Base-by-base conservation (phyloP, 148 eudicot species). In the Pharnaceum exiguum region DNA sequence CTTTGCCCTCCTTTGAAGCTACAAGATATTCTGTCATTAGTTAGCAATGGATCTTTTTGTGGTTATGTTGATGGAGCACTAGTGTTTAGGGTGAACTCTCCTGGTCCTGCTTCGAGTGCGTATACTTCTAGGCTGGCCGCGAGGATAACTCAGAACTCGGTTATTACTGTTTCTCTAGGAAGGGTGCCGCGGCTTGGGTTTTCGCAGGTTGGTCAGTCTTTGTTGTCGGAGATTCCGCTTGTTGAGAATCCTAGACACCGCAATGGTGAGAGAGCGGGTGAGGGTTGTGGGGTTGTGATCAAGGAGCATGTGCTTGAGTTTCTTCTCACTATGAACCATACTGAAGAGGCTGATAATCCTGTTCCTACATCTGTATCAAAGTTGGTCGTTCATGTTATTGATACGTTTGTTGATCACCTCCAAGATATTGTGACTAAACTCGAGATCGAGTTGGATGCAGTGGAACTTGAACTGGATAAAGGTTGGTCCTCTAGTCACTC, bases 281-380 rank as follows among this genome's bases (percentile, higher is more conserved):
- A 76, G 49, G 83, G 67, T 35, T 71, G 71, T 59, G 81, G 85
- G 32, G 72, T 74, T 46, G 86, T 88, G 45, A 88, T 93, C 44
- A 70, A 65, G 60, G 98, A 93, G 70, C 96, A 93, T 60, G 96
- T 93, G 62, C 80, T 93, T 25, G 98, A 93, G 58, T 88, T 88
- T 77, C 54, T 93, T 35, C 55, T 93, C 80, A 93, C 82, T 3
- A 88, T 93, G 98, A 93, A 93, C 64, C 98, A 93, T 71, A 81
- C 96, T 12, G 98, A 93, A 78, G 96, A 85, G 68, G 96, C 95
- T 56, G 98, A 93, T 83, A 93, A 93, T 82, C 96, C 95, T 5
- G 98, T 93, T 32, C 98, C 98, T 0, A 79, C 67, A 39, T 82
- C 98, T 1, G 84, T 85, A 1, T 83, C 98, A 2, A 78, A 88